Conservation (phyloP, 108 stramenopile genomes). For the Nitzschia putrida region DNA sequence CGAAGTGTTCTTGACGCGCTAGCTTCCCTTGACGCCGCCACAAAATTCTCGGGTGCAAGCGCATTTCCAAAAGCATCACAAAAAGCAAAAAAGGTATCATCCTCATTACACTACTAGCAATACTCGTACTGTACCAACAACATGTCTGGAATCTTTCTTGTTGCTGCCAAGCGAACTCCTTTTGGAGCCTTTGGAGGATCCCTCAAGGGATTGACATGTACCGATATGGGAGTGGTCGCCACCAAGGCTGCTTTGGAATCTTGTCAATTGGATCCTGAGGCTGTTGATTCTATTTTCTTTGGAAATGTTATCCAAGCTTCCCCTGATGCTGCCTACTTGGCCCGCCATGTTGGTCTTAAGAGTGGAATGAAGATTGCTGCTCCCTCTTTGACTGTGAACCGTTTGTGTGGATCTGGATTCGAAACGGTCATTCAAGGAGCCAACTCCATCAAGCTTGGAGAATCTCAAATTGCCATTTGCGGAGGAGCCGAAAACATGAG, state of each 20-base stretch:
- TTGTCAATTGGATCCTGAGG: conserved; percentile 65
- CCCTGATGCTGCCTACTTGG: conserved; percentile 91
- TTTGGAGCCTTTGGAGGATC: conserved; percentile 96
- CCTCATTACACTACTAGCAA: too few species aligned
- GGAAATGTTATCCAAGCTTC: conserved; percentile 96
- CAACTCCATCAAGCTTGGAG: conserved; percentile 85
- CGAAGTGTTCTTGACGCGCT: too few species aligned
- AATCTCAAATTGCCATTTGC: conserved; percentile 83
- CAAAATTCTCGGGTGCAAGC: too few species aligned
- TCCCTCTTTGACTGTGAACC: conserved; percentile 95
- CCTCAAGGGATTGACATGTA: conserved; percentile 77
- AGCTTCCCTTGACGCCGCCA: too few species aligned
- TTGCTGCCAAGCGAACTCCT: conserved; percentile 98
- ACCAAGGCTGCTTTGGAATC: conserved; percentile 78
- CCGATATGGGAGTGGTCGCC: conserved; percentile 72
- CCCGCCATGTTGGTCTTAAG: conserved; percentile 91
- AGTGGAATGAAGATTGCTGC: conserved; percentile 67
- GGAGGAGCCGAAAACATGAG: conserved; percentile 99
- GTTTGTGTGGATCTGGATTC: conserved; percentile 97
- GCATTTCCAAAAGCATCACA: too few species aligned
- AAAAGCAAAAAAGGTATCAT: too few species aligned
- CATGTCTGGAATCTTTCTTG: conserved; percentile 87
- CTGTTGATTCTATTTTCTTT: conserved; percentile 86
- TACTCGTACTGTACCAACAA: not conserved
- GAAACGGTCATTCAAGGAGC: conserved; percentile 93